A percentile compares a stretch with the other conserved stretches of the same genome.
phyloP scores from a whole-genome alignment of 805 yeast genomes.

The Teunomyces aglyptinius region DNA sequence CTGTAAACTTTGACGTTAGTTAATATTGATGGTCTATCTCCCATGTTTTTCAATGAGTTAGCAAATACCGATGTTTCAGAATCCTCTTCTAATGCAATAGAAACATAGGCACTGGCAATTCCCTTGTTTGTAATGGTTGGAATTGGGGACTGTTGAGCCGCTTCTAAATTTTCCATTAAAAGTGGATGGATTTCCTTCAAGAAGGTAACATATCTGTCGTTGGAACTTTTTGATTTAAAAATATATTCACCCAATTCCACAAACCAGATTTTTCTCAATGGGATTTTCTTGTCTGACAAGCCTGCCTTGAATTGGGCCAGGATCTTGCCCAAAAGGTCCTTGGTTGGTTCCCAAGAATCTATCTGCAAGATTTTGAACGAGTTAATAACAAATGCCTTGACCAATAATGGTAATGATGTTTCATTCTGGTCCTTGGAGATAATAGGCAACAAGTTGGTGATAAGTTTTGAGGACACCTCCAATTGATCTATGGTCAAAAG shows the following conservation, averaged over 20 bases:
- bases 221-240: neutral
- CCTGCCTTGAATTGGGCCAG: slow-evolving; percentile 51
- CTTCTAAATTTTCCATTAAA: slow-evolving; percentile 33
- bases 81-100: slow-evolving; percentile 24
- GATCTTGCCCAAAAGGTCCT: slow-evolving; percentile 14
- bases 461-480: slow-evolving; percentile 27
- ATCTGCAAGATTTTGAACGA: slow-evolving; percentile 24
- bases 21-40: slow-evolving; percentile 49
- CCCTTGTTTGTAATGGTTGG: slow-evolving; percentile 52
- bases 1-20: slow-evolving; percentile 47
- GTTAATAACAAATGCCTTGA: slow-evolving; percentile 50
- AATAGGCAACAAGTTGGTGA: slow-evolving; percentile 47
- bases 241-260: slow-evolving; percentile 41
- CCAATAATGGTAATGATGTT: slow-evolving; percentile 47
- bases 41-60: slow-evolving; percentile 33
- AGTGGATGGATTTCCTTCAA: slow-evolving; percentile 18
- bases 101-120: slow-evolving; percentile 55
- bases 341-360: slow-evolving; percentile 8
- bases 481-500: slow-evolving; percentile 26
- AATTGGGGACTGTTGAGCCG: slow-evolving; percentile 51
- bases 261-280: slow-evolving; percentile 68
- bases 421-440: slow-evolving; percentile 78
- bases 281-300: slow-evolving; percentile 59
- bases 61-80: slow-evolving; percentile 16
- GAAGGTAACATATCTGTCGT: neutral